Conservation (phyloP, 2,329 filamentous ascomycete genomes). For the Aureobasidium sp. region DNA sequence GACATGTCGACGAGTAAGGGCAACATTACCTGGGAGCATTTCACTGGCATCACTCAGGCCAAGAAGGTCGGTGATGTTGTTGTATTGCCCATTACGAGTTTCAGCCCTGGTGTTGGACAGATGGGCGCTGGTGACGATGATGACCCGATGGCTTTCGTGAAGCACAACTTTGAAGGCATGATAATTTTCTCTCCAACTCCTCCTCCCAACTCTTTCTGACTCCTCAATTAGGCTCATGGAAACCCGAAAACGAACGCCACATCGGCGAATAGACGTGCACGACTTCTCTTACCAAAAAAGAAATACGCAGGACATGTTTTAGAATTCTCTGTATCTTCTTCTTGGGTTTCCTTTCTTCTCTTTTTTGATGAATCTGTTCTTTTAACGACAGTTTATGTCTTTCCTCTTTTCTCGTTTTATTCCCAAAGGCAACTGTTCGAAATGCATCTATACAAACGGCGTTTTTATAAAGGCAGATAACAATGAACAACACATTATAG, state of each 20-base stretch:
- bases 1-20: conserved; percentile 62
- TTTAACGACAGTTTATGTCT: neutral
- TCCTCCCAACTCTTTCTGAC: neutral
- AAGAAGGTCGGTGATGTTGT: conserved; percentile 92
- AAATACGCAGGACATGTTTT: neutral
- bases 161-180: conserved; percentile 91
- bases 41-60: conserved; percentile 73
- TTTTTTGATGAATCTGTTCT: neutral
- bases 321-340: conserved; percentile 5
- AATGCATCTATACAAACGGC: no score
- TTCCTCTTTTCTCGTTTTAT: neutral
- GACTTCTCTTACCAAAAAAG: neutral
- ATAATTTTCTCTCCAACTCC: conserved; percentile 11
- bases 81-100: conserved; percentile 90
- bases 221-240: conserved; percentile 56
- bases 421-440: neutral
- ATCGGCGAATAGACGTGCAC: conserved; percentile 42
- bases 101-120: conserved; percentile 87
- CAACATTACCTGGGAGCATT: conserved; percentile 77
- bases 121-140: conserved; percentile 86
- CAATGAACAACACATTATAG: neutral
- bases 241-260: conserved; percentile 61
- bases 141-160: conserved; percentile 94
- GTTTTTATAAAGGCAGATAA: no score
- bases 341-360: neutral